Evolutionary conservation across 2,329 filamentous ascomycete species (phyloP).

Genomic region (Fusarium oligoseptatum): DNA sequence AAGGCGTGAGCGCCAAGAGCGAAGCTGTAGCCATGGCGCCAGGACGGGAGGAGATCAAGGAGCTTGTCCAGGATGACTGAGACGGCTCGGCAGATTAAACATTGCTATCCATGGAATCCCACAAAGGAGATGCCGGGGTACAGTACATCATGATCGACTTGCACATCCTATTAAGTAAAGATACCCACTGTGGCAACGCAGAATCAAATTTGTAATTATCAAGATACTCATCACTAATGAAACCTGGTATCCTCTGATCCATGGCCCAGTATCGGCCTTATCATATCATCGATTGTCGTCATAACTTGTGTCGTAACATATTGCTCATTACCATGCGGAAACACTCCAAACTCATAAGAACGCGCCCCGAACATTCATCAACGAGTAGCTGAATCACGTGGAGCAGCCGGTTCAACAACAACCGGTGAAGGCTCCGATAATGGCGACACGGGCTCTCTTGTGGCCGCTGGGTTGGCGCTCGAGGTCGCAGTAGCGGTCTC

Average conservation of each 20-base stretch:
- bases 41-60: constrained; percentile 71
- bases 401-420: constrained; percentile 19
- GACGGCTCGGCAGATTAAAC: constrained; percentile 7
- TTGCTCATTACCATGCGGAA: constrained; percentile 25
- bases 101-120: background rate
- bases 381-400: constrained; percentile 16
- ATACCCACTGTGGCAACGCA: constrained; percentile 48
- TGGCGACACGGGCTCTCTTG: constrained; percentile 39
- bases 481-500: constrained; percentile 24
- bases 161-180: constrained; percentile 23
- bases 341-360: background rate
- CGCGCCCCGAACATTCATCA: constrained; percentile 8
- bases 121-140: background rate
- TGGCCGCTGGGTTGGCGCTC: constrained; percentile 3
- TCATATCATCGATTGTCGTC: constrained; percentile 21
- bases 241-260: constrained; percentile 22
- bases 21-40: constrained; percentile 59
- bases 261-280: constrained; percentile 13
- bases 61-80: constrained; percentile 74
- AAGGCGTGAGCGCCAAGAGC: constrained; percentile 60
- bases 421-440: constrained; percentile 26
- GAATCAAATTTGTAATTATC: constrained; percentile 31
- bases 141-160: background rate
- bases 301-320: constrained; percentile 28
- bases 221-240: constrained; percentile 18